A percentile compares a stretch with the other conserved stretches of the same genome.
Conservation (phyloP, 225 moss, liverwort and hornwort genomes). For the Marchantia polymorpha region DNA sequence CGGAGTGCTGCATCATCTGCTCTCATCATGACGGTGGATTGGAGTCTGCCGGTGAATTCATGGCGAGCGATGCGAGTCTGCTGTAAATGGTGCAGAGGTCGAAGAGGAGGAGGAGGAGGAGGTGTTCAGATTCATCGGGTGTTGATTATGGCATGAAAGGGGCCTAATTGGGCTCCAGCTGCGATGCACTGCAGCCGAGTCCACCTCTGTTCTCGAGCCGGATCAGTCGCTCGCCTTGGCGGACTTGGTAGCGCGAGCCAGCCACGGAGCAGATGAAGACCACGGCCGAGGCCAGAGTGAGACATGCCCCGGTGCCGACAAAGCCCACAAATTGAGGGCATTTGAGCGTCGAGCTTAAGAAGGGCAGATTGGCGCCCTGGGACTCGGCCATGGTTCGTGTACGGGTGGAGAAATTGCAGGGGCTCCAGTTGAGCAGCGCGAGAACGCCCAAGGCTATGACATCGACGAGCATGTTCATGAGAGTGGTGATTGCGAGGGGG, state of each 20-base stretch:
- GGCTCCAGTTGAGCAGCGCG: not conserved
- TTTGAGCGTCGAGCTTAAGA: constrained; percentile 10
- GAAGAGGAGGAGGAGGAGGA: not conserved
- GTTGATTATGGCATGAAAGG: not conserved
- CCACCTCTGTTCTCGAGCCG: constrained; percentile 9
- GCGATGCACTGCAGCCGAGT: not conserved
- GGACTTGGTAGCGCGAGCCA: not conserved
- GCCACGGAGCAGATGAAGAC: constrained; percentile 4
- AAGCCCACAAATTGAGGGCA: constrained; percentile 8
- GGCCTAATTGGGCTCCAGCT: constrained; percentile 2
- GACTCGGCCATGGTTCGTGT: not conserved
- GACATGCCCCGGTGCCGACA: not conserved
- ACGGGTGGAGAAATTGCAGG: not conserved
- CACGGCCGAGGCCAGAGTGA: not conserved
- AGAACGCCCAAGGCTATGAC: not conserved
- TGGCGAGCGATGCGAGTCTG: not conserved
- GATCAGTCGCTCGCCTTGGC: not conserved
- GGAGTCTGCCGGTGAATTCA: not conserved
- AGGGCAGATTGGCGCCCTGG: not conserved
- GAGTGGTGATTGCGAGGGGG: constrained; percentile 6
- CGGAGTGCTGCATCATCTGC: not conserved
- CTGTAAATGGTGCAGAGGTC: not conserved
- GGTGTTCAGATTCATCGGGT: not conserved
- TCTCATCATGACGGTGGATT: not conserved
- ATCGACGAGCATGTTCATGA: constrained; percentile 20